Evolutionary conservation across 176 grass and related monocot species (phyloP).

Genomic region (Oryza brachyantha): DNA sequence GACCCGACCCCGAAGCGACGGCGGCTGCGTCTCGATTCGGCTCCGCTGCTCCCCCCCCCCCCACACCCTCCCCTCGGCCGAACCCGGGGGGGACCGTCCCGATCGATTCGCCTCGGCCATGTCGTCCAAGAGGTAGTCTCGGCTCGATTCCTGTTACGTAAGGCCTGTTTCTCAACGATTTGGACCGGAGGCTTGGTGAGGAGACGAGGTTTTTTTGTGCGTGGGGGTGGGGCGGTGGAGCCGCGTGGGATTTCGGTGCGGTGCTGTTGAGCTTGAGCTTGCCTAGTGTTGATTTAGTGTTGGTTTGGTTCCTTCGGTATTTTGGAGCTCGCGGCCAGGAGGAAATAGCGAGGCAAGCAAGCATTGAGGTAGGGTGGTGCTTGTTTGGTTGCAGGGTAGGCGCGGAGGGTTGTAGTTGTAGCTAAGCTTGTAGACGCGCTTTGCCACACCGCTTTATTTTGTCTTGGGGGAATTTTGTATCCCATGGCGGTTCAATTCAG

Average conservation of each 20-base stretch:
- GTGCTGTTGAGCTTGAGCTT: neutral
- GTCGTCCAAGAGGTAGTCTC: neutral
- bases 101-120: neutral
- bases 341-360: neutral
- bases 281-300: neutral
- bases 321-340: neutral
- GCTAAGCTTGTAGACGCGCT: neutral
- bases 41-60: neutral
- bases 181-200: neutral
- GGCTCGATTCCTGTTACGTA: neutral
- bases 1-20: neutral
- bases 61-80: too few relatives aligned
- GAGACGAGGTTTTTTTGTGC: neutral
- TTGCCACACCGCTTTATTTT: neutral
- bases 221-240: neutral
- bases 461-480: neutral
- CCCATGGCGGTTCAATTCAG: neutral
- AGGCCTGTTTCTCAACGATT: neutral
- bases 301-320: neutral
- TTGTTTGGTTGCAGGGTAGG: neutral
- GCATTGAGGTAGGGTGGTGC: neutral
- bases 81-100: neutral
- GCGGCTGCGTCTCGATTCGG: too few relatives aligned
- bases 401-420: neutral
- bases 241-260: neutral